Percentiles rank a stretch among this genome's conserved stretches.
phyloP scores from a whole-genome alignment of 108 stramenopile species.

The Cyclotella baltica region DNA sequence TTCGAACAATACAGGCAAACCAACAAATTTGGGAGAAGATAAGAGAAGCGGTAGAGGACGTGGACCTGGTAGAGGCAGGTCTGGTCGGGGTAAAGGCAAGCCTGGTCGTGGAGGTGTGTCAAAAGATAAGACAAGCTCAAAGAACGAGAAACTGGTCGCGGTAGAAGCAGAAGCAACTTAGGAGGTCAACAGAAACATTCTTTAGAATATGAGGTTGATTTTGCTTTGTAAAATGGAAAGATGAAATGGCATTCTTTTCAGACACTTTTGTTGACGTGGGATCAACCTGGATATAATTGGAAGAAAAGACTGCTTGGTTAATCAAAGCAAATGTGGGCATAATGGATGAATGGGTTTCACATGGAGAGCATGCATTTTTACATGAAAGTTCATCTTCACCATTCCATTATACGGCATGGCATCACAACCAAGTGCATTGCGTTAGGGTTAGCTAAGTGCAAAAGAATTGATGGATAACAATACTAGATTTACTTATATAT shows the following conservation, averaged over 20 bases:
- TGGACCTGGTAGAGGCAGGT: conserved; percentile 13
- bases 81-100: not conserved
- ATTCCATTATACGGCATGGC: too few relatives aligned
- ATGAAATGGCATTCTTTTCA: not conserved
- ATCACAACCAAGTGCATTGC: too few relatives aligned
- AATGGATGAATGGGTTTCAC: too few relatives aligned
- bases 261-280: too few relatives aligned
- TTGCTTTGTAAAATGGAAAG: not conserved
- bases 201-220: not conserved
- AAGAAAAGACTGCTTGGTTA: too few relatives aligned
- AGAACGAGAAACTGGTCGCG: not conserved
- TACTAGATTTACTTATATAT: too few relatives aligned
- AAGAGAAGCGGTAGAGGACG: conserved; percentile 17
- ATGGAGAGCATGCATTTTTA: too few relatives aligned
- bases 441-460: too few relatives aligned
- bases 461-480: too few relatives aligned
- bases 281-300: too few relatives aligned
- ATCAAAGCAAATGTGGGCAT: too few relatives aligned
- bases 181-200: not conserved
- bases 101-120: not conserved
- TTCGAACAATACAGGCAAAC: not conserved
- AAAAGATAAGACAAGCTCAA: not conserved
- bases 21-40: not conserved
- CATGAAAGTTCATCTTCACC: too few relatives aligned
- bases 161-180: conserved; percentile 3